Evolutionary conservation across 495 filamentous ascomycete genomes (phyloP), one percentile per base, ranked within the genome.

Genomic region (Xylaria intraflava): DNA sequence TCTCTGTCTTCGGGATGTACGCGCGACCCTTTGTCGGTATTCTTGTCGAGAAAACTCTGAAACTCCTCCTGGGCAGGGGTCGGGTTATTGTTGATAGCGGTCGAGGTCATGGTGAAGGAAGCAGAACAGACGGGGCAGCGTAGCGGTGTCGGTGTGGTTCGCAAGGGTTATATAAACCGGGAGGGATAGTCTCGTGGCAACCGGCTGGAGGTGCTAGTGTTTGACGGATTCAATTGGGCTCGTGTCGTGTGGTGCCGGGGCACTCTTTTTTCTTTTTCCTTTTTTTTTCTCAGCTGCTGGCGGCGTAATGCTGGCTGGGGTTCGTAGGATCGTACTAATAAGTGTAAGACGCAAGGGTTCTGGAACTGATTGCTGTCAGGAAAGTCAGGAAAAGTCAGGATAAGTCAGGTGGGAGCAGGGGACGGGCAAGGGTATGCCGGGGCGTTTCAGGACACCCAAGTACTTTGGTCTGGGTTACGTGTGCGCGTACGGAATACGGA

Each of bases 31-130:
- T 65, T 74, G 57, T 64, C 60, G 59, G 67, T 70, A 65, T 74
- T 78, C 53, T 78, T 82, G 61, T 76, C 73, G 50, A 91, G 73
- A 58, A 95, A 77, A 49, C 73, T 71, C 65, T 89, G 79, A 77
- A 91, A 90, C 75, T 96, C 90, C 72, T 91, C 84, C 73, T 94
- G 87, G 39, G 89, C 90, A 33, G 85, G 69, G 23, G 71, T 74
- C 6, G 69, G 73, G 41, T 75, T 69, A 39, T 56, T 54, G 51
- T 61, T 57, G 47, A 48, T 36, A 26, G 64, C 62, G 33, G 60
- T 58, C 40, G 67, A 66, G 22, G 58, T 69, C 83, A 87, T 88
- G 50, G 27, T 81, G 75, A 68, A 55, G 48, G 46, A 60, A 60
- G 33, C 36, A 52, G 56, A 56, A 46, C 49, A 36, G 60, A n/a